These are phyloP conservation scores for Sphagnum tenellum DNA, from an alignment of 225 moss, liverwort and hornwort genomes.

Conservation along the genomic window DNA sequence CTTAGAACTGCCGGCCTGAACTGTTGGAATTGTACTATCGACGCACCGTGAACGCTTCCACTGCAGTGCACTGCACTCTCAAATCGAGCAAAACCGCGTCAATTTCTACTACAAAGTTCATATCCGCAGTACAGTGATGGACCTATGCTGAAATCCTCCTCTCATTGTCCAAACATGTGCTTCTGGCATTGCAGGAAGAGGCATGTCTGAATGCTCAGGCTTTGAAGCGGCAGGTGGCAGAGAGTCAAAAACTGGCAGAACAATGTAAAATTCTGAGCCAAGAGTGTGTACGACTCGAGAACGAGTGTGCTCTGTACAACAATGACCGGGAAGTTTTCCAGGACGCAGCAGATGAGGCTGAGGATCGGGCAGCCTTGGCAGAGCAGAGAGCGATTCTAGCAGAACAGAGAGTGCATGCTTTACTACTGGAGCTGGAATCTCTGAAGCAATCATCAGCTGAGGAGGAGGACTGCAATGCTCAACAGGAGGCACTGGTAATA, in stretches of 20 bases:
- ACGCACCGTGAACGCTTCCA: too few species aligned
- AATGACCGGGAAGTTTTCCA: constrained; percentile 87
- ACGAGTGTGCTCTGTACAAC: constrained; percentile 72
- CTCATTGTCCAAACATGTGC: too few species aligned
- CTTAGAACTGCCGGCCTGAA: too few species aligned
- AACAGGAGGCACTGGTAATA: too few species aligned
- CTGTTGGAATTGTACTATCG: too few species aligned
- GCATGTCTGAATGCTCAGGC: constrained; percentile 77
- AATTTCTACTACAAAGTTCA: too few species aligned
- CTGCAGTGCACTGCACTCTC: too few species aligned
- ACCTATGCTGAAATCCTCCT: too few species aligned
- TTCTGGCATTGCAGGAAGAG: constrained; percentile 49
- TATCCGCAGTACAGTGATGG: too few species aligned
- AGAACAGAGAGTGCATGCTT: constrained; percentile 32
- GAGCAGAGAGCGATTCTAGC: constrained; percentile 64
- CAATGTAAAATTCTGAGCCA: constrained; percentile 64
- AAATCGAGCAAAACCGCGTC: too few species aligned
- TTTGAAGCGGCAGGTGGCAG: constrained; percentile 71
- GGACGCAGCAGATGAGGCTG: constrained; percentile 92
- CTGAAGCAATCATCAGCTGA: constrained; percentile 23
- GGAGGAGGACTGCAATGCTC: constrained; percentile 4
- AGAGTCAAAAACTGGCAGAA: constrained; percentile 66
- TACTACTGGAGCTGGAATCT: constrained; percentile 53
- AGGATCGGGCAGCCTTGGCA: constrained; percentile 81
- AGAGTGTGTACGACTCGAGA: constrained; percentile 71